Evolutionary conservation across 305 asterid species (phyloP).

Genomic region (Salvia sclarea): DNA sequence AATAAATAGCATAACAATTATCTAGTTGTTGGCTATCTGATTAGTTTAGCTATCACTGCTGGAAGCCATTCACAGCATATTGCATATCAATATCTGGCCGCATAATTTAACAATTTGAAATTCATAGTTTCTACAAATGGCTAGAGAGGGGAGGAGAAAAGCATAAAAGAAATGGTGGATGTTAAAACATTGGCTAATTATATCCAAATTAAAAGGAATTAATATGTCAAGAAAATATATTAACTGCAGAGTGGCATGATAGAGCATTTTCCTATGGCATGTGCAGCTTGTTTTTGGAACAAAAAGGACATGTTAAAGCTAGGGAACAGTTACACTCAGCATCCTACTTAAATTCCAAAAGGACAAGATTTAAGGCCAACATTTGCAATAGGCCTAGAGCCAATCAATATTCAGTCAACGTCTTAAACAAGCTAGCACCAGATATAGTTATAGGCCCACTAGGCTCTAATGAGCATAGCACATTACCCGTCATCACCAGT

Average conservation of each 20-base stretch:
- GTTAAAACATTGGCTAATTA: background rate
- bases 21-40: background rate
- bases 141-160: background rate
- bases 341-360: background rate
- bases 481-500: background rate
- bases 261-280: background rate
- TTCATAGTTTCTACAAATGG: background rate
- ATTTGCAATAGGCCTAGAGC: background rate
- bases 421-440: constrained; percentile 9
- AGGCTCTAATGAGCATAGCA: background rate
- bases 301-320: background rate
- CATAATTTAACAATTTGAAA: constrained; percentile 10
- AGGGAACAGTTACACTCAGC: background rate
- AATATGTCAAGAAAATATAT: background rate
- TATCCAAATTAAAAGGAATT: background rate
- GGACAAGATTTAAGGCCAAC: background rate
- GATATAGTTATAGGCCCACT: background rate
- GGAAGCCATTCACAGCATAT: background rate
- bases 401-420: background rate
- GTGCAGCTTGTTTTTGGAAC: constrained; percentile 7
- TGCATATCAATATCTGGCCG: constrained; percentile 8
- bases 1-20: constrained; percentile 16
- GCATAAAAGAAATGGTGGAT: background rate
- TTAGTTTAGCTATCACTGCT: too few species aligned
- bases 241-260: background rate